Conservation (phyloP, 495 filamentous ascomycete genomes). For the Xylaria grammica region DNA sequence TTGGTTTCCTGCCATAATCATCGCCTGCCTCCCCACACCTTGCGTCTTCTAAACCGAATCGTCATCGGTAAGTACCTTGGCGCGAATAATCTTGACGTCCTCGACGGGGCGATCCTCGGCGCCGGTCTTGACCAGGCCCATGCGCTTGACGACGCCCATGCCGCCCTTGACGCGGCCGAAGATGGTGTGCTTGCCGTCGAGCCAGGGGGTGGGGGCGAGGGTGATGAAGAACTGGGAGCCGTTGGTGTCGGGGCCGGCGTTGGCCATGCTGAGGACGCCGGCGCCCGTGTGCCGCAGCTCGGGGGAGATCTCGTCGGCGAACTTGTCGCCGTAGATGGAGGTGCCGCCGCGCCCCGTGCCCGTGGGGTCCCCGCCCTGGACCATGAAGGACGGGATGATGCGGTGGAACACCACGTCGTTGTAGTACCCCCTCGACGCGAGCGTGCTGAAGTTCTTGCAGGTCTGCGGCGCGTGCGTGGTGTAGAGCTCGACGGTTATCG, state of each 20-base stretch:
- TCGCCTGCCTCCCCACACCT: background rate
- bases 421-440: slow-evolving; percentile 85
- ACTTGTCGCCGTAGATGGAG: slow-evolving; percentile 92
- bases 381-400: slow-evolving; percentile 95
- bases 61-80: slow-evolving; percentile 56
- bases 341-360: slow-evolving; percentile 91
- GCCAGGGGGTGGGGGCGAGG: slow-evolving; percentile 92
- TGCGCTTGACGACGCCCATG: slow-evolving; percentile 80
- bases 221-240: slow-evolving; percentile 91
- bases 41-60: background rate
- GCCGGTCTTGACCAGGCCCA: slow-evolving; percentile 90
- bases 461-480: slow-evolving; percentile 59
- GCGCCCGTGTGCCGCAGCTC: slow-evolving; percentile 91
- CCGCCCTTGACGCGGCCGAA: slow-evolving; percentile 92
- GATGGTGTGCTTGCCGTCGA: slow-evolving; percentile 97
- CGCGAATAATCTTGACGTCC: slow-evolving; percentile 80
- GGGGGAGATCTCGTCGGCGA: slow-evolving; percentile 85
- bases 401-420: slow-evolving; percentile 86
- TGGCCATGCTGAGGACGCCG: slow-evolving; percentile 94
- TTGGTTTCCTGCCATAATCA: background rate
- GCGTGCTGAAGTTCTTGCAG: slow-evolving; percentile 85
- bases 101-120: slow-evolving; percentile 78
- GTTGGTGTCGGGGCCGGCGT: slow-evolving; percentile 92
- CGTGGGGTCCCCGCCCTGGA: slow-evolving; percentile 94
- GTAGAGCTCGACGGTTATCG: slow-evolving; percentile 89